Percentiles rank a stretch among this genome's conserved stretches.
Evolutionary conservation across 129 eudicot species (phyloP).

Genomic region (Logfia minima): DNA sequence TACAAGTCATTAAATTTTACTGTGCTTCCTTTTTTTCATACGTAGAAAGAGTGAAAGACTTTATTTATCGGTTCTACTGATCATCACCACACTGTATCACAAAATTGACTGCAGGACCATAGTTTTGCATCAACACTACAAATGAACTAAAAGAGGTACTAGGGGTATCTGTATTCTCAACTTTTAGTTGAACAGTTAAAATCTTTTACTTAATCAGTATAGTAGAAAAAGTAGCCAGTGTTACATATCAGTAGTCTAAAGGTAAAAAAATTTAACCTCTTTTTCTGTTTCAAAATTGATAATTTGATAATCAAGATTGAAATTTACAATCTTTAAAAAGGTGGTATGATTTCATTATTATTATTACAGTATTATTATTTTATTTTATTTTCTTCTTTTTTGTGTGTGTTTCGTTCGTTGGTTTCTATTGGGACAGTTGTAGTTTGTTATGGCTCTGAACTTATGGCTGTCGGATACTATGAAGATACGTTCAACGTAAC

Average conservation of each 20-base stretch:
- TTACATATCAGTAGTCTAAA: conserved; percentile 12
- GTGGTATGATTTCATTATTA: no score
- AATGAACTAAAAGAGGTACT: neutral
- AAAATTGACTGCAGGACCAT: conserved; percentile 23
- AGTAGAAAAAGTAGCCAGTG: neutral
- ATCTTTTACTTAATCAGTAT: conserved; percentile 10
- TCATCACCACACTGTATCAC: neutral
- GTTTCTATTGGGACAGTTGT: neutral
- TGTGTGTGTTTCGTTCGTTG: neutral
- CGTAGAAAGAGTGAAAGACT: conserved; percentile 1
- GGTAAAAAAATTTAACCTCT: neutral
- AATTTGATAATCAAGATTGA: neutral
- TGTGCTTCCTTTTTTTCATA: neutral
- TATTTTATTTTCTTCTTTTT: no score
- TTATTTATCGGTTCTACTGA: neutral
- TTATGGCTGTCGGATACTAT: conserved; percentile 14
- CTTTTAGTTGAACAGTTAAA: conserved; percentile 18
- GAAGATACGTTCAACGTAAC: neutral
- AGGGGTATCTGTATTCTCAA: conserved; percentile 24
- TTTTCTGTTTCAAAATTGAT: neutral
- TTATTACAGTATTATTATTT: no score
- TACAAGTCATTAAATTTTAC: neutral
- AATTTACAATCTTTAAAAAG: no score
- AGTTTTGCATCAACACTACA: neutral
- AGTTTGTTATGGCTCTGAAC: neutral